These are phyloP conservation scores for Entomortierella lignicola DNA, from an alignment of 192 early-diverging fungal species.

Conservation along the genomic window DNA sequence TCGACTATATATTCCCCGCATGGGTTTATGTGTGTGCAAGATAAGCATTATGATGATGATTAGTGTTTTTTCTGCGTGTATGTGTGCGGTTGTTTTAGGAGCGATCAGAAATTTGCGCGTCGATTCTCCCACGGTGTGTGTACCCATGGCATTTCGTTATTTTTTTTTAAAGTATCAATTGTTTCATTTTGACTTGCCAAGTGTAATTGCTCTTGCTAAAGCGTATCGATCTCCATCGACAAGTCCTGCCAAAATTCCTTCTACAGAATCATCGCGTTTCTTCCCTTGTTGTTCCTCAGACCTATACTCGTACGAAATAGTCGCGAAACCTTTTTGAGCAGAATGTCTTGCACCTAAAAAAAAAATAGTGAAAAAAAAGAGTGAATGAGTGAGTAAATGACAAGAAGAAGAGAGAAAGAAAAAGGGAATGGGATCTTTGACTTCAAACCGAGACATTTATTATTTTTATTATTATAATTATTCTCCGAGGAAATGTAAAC, in stretches of 20 bases:
- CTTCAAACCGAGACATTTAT: no score
- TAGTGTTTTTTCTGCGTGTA: no score
- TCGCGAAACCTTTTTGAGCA: background rate
- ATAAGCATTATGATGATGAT: no score
- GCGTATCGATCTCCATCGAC: slow-evolving; percentile 58
- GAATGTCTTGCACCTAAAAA: background rate
- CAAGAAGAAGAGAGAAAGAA: no score
- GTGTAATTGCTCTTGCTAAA: slow-evolving; percentile 72
- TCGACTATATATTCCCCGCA: slow-evolving; percentile 77
- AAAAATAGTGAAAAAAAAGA: no score
- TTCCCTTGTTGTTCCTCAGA: background rate
- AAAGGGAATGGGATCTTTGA: no score
- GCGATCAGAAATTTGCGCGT: no score
- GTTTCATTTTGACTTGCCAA: slow-evolving; percentile 53
- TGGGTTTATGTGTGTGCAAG: no score
- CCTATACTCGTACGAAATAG: background rate
- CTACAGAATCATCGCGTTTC: slow-evolving; percentile 41
- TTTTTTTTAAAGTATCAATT: background rate
- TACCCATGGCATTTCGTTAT: background rate
- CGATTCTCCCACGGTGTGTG: slow-evolving; percentile 19
- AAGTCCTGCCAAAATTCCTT: slow-evolving; percentile 51
- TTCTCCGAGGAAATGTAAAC: no score
- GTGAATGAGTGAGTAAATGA: no score
- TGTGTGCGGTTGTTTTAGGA: no score
- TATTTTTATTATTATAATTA: no score